Evolutionary conservation across 2,329 filamentous ascomycete species (phyloP).

Genomic region (Aspergillus sp.): DNA sequence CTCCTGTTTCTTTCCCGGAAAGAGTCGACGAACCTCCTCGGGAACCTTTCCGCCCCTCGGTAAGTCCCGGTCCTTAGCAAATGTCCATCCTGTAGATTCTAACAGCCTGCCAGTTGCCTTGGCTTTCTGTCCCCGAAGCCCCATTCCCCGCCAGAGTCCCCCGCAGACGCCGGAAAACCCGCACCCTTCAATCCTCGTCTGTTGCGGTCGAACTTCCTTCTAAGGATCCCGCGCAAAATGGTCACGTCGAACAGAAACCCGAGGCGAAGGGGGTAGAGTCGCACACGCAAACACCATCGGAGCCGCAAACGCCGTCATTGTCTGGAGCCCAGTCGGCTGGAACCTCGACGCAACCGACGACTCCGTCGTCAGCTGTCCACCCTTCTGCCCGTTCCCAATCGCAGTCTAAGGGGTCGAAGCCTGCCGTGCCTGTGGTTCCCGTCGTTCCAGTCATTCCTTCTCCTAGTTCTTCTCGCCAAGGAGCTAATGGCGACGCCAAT

Average conservation of each 20-base stretch:
- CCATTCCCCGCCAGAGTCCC: slow-evolving; percentile 55
- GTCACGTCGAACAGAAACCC: slow-evolving; percentile 20
- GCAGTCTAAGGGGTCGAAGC: slow-evolving; percentile 35
- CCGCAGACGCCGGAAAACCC: slow-evolving; percentile 45
- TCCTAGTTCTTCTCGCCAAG: slow-evolving; percentile 34
- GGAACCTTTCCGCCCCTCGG: slow-evolving; percentile 52
- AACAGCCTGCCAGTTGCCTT: slow-evolving; percentile 50
- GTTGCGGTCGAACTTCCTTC: slow-evolving; percentile 51
- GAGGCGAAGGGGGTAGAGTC: slow-evolving; percentile 19
- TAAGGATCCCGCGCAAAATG: slow-evolving; percentile 35
- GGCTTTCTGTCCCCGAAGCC: slow-evolving; percentile 57
- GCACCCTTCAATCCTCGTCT: slow-evolving; percentile 32
- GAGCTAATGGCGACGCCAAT: slow-evolving; percentile 33
- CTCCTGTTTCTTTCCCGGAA: slow-evolving; percentile 24
- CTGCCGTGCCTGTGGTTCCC: slow-evolving; percentile 46
- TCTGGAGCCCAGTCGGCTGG: slow-evolving; percentile 59
- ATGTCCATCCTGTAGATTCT: slow-evolving; percentile 2
- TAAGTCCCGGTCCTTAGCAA: slow-evolving; percentile 27
- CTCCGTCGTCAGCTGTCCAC: slow-evolving; percentile 53
- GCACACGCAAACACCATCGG: slow-evolving; percentile 30
- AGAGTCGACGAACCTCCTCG: slow-evolving; percentile 24
- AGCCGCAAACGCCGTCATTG: slow-evolving; percentile 57
- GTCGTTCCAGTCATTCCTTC: slow-evolving; percentile 48
- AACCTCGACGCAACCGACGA: slow-evolving; percentile 55
- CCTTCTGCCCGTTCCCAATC: slow-evolving; percentile 30